phyloP scores from a whole-genome alignment of 495 filamentous ascomycete species.

The Podospora tetraspora region DNA sequence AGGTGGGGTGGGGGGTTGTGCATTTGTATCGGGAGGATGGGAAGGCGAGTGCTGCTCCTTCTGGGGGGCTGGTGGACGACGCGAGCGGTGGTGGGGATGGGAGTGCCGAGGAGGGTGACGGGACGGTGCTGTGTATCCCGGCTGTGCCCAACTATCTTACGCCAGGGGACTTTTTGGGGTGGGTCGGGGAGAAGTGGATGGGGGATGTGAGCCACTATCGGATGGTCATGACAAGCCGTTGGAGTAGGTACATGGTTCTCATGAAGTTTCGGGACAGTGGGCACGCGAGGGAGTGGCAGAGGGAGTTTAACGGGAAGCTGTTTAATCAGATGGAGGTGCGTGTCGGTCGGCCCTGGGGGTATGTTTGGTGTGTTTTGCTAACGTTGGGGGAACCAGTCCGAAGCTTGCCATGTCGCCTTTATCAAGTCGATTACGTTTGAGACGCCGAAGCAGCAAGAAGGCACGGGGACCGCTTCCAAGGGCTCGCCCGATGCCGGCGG shows the following conservation, averaged over 20 bases:
- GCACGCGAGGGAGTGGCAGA: slow-evolving; percentile 73
- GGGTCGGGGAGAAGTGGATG: slow-evolving; percentile 83
- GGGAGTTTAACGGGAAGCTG: slow-evolving; percentile 86
- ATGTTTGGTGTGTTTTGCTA: neutral
- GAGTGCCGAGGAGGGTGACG: slow-evolving; percentile 25
- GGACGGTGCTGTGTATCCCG: slow-evolving; percentile 85
- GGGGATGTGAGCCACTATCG: slow-evolving; percentile 89
- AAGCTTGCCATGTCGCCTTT: slow-evolving; percentile 94
- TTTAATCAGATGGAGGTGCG: slow-evolving; percentile 92
- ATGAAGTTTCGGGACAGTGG: slow-evolving; percentile 84
- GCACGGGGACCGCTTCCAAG: slow-evolving; percentile 54
- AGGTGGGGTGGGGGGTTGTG: slow-evolving; percentile 88
- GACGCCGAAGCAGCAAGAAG: slow-evolving; percentile 37
- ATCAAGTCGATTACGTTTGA: slow-evolving; percentile 79
- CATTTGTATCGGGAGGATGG: slow-evolving; percentile 86
- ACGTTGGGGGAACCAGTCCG: slow-evolving; percentile 55
- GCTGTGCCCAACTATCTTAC: slow-evolving; percentile 93
- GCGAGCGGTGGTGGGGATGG: too few species aligned
- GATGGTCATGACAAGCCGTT: slow-evolving; percentile 83
- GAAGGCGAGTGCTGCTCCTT: slow-evolving; percentile 40
- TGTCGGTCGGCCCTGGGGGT: slow-evolving; percentile 8
- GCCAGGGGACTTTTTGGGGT: slow-evolving; percentile 85
- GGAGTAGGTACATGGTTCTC: slow-evolving; percentile 92
- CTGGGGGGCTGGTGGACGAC: too few species aligned
- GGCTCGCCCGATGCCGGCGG: slow-evolving; percentile 66